Evolutionary conservation across 495 filamentous ascomycete genomes (phyloP).

Genomic region (Hypoxylon perforatum): DNA sequence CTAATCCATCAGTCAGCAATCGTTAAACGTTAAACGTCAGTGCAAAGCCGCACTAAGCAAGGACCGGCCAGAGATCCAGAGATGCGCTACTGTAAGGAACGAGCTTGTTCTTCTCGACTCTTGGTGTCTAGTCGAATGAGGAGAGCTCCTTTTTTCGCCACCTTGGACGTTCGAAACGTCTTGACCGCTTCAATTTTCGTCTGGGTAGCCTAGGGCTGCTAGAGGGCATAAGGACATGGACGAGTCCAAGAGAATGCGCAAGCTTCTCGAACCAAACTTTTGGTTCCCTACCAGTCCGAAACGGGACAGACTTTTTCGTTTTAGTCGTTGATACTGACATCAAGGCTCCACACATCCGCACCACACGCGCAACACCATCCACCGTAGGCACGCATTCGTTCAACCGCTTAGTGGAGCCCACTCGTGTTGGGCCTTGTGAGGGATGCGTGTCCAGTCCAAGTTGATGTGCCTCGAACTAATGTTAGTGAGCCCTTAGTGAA

Average conservation of each 20-base stretch:
- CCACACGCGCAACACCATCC: no score
- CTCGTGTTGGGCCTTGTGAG: constrained; percentile 25
- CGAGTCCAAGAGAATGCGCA: constrained; percentile 1
- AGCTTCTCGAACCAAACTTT: constrained; percentile 38
- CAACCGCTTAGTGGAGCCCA: constrained; percentile 28
- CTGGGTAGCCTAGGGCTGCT: no score
- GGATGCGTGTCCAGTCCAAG: constrained; percentile 25
- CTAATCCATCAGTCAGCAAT: constrained; percentile 33
- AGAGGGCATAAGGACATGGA: no score
- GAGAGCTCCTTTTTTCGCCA: constrained; percentile 3
- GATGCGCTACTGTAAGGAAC: constrained; percentile 32
- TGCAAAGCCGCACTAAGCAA: constrained; percentile 14
- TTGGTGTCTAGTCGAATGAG: constrained; percentile 10
- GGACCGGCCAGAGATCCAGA: not conserved
- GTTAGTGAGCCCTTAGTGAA: constrained; percentile 20
- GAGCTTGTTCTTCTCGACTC: not conserved
- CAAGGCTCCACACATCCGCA: constrained; percentile 31
- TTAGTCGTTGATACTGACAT: constrained; percentile 35
- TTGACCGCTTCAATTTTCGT: constrained; percentile 33
- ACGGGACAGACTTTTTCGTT: constrained; percentile 29
- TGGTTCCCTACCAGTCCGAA: constrained; percentile 33
- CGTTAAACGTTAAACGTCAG: constrained; percentile 23
- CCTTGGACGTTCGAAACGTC: constrained; percentile 6
- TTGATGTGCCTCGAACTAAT: constrained; percentile 24
- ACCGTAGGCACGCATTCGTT: not conserved